Base-by-base conservation (phyloP, 257 asterid genomes). In the Prunella vulgaris region DNA sequence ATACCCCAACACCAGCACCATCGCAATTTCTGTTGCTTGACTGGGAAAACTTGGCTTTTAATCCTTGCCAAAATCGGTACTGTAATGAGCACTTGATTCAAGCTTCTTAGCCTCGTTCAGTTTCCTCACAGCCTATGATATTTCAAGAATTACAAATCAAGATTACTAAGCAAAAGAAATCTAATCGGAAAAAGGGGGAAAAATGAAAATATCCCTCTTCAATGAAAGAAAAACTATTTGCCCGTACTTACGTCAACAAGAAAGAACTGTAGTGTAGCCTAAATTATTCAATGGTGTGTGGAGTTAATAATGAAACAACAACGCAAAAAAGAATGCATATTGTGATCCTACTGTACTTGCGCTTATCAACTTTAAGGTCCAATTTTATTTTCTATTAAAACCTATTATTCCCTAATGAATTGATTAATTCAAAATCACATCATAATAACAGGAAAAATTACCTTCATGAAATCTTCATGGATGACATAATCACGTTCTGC, bases 391-490 rank as follows among this genome's bases (percentile, higher is more conserved):
- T 40, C 14, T 20, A 44, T 25, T 10, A 28, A 21, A 54, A 24
- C 28, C 24, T 56, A 22, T 54, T 30, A 15, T 22, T 22, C 24
- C n/a, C 32, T 9, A 22, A 14, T 10, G 18, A 21, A 56, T 1
- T 58, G 40, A 58, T 37, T 14, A 68, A 53, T 37, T 21, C 22
- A 4, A 32, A 28, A 28, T 21, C 44, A 40, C 25, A 64, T 51
- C 7, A 27, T 32, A 32, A 51, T 37, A 35, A 9, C 42, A 35
- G 42, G 42, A 35, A 35, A 35, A 13, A 2, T 60, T 79, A 90
- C 96, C 97, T 90, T 90, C 99, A 90, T 93, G 76, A 93, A 90
- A 82, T 93, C 99, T 84, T 93, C 99, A 77, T 93, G 99, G 76
- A 93, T 88, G 71, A 90, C 98, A 62, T 90, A 90, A 76, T 93